A percentile compares a stretch with the other conserved stretches of the same genome.
Evolutionary conservation across 1,139 yeast species (phyloP).

Genomic region (Suhomyces ambrosiae): DNA sequence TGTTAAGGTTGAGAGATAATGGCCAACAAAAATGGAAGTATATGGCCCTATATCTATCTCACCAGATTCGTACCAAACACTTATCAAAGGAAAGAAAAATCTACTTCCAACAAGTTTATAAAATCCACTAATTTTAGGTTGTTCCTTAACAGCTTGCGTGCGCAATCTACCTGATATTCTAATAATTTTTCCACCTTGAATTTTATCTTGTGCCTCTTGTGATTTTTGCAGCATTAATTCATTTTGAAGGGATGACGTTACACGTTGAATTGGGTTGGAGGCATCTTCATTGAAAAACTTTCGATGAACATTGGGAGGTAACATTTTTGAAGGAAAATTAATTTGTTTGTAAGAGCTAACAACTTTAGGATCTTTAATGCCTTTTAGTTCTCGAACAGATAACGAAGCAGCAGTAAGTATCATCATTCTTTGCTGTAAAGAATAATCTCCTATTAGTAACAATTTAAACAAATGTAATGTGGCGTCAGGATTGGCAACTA

Average conservation of each 20-base stretch:
- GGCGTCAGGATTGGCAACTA: conserved; percentile 48
- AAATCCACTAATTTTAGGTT: conserved; percentile 34
- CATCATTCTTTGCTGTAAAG: conserved; percentile 60
- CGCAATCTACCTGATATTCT: conserved; percentile 49
- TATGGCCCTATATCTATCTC: conserved; percentile 55
- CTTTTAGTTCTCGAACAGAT: conserved; percentile 62
- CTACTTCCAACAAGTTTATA: conserved; percentile 47
- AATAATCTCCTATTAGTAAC: conserved; percentile 62
- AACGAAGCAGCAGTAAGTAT: conserved; percentile 58
- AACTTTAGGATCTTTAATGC: conserved; percentile 51
- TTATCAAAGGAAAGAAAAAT: conserved; percentile 59
- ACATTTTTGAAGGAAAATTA: conserved; percentile 41
- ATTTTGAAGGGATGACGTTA: conserved; percentile 30
- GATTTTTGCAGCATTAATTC: conserved; percentile 40
- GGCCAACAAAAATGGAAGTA: conserved; percentile 57
- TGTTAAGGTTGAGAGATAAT: conserved; percentile 60
- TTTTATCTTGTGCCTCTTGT: conserved; percentile 41
- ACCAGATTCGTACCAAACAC: conserved; percentile 53
- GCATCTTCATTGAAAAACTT: conserved; percentile 21
- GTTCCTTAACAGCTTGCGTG: conserved; percentile 13
- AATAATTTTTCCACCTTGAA: conserved; percentile 48
- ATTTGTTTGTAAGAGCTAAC: conserved; percentile 35
- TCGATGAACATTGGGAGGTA: conserved; percentile 52
- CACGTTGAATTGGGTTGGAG: conserved; percentile 1
- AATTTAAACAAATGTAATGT: conserved; percentile 43